Conservation (phyloP, 2,329 filamentous ascomycete genomes). For the Fusarium sp. region DNA sequence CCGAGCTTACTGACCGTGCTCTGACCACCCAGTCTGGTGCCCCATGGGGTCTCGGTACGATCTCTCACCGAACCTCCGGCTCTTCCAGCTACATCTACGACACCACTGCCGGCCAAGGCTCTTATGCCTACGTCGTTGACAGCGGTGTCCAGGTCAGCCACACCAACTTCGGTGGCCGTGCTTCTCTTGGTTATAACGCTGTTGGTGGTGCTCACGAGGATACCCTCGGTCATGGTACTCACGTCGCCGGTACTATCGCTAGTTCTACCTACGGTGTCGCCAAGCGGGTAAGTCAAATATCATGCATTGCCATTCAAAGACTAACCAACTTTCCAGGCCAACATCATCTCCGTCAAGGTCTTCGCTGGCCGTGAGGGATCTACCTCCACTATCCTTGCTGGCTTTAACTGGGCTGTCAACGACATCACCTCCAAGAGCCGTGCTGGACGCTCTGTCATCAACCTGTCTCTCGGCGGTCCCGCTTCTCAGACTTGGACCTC, state of each 20-base stretch:
- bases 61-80: conserved; percentile 40
- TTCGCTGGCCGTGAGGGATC: conserved; percentile 6
- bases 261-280: conserved; percentile 54
- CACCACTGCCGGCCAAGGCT: conserved; percentile 56
- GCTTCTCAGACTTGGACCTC: conserved; percentile 48
- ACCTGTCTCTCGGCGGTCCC: conserved; percentile 54
- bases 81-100: conserved; percentile 57
- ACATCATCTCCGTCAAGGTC: conserved; percentile 47
- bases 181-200: conserved; percentile 51
- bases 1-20: conserved; percentile 32
- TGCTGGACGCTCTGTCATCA: conserved; percentile 46
- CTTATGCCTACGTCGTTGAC: conserved; percentile 68
- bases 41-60: conserved; percentile 38
- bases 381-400: conserved; percentile 49
- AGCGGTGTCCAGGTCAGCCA: conserved; percentile 65
- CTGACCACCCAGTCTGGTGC: conserved; percentile 36
- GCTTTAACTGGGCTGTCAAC: conserved; percentile 52
- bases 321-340: conserved; percentile 24
- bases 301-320: neutral
- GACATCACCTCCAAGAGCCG: conserved; percentile 45
- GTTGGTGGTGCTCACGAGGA: conserved; percentile 45
- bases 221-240: conserved; percentile 52
- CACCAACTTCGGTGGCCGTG: conserved; percentile 58
- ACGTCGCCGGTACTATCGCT: conserved; percentile 52
- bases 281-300: conserved; percentile 44